Percentiles rank a stretch among this genome's conserved stretches.
Conservation (phyloP, 2,329 filamentous ascomycete genomes). For the Arthrobotrys sinensis region DNA sequence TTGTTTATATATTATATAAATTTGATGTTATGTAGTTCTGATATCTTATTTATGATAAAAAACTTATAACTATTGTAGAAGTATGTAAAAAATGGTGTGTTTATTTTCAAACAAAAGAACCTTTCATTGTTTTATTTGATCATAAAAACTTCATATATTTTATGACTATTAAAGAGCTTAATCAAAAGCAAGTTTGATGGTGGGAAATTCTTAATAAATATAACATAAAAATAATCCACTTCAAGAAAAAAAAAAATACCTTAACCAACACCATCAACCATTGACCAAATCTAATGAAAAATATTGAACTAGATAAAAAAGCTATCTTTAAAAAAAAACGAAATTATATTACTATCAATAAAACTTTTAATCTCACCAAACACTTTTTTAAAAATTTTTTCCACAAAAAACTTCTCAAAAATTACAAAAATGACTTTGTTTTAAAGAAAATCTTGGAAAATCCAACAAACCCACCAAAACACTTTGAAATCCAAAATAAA, state of each 20-base stretch:
- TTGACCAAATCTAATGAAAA: slow-evolving; percentile 18
- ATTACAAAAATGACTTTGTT: slow-evolving; percentile 12
- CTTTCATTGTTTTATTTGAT: too few relatives aligned
- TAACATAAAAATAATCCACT: too few relatives aligned
- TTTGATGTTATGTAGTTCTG: slow-evolving; percentile 18
- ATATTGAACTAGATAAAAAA: slow-evolving; percentile 29
- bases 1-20: slow-evolving; percentile 36
- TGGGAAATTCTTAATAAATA: too few relatives aligned
- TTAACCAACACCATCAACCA: slow-evolving; percentile 6
- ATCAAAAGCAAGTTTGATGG: too few relatives aligned
- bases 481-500: too few relatives aligned
- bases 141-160: too few relatives aligned
- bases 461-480: not conserved
- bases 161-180: too few relatives aligned
- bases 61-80: too few relatives aligned
- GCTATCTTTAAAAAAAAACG: too few relatives aligned
- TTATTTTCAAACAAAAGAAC: too few relatives aligned
- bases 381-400: slow-evolving; percentile 12
- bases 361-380: not conserved
- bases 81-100: too few relatives aligned
- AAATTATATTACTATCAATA: slow-evolving; percentile 27
- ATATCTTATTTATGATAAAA: slow-evolving; percentile 40
- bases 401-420: slow-evolving; percentile 11
- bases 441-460: slow-evolving; percentile 1
- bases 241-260: slow-evolving; percentile 26